Evolutionary conservation across 169 alveolate genomes (phyloP).

Genomic region (Babesia bigemina): DNA sequence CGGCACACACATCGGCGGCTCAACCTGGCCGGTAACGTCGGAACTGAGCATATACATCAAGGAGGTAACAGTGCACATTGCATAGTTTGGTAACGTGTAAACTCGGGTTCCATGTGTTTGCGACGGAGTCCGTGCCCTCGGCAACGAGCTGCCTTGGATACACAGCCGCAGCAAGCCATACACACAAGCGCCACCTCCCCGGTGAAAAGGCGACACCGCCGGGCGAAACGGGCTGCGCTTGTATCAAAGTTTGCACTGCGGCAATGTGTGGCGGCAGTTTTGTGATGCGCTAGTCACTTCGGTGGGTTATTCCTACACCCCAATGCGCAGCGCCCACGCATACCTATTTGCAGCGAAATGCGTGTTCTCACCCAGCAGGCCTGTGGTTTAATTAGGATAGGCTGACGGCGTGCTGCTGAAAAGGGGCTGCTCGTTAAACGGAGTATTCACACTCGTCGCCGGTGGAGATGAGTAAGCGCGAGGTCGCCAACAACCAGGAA

Average conservation of each 20-base stretch:
- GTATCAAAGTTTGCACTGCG: too few species aligned
- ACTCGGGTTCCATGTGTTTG: background rate
- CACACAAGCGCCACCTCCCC: too few species aligned
- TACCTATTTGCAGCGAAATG: background rate
- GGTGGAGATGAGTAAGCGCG: constrained; percentile 15
- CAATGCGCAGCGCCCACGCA: background rate
- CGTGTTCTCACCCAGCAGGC: background rate
- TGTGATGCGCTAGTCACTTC: background rate
- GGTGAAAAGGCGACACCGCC: too few species aligned
- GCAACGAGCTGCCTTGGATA: background rate
- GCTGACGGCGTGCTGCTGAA: too few species aligned
- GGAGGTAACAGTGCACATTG: too few species aligned
- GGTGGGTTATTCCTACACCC: background rate
- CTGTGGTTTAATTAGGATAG: too few species aligned
- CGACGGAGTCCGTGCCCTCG: constrained; percentile 1
- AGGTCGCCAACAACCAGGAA: background rate
- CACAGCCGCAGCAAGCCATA: background rate
- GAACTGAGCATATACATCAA: too few species aligned
- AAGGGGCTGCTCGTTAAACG: too few species aligned
- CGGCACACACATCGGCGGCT: background rate
- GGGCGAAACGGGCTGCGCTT: too few species aligned
- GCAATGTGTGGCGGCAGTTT: background rate
- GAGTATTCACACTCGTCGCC: too few species aligned
- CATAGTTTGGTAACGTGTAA: background rate
- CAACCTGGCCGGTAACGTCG: background rate